These are phyloP conservation scores for Medicago truncatula DNA, from an alignment of 306 rosid species.

Conservation along the genomic window MtrunA17r5.0-ANR NC_053043.1:16634501-16635000, in stretches of 20 bases:
- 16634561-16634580: slow-evolving; percentile 71
- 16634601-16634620: slow-evolving; percentile 5
- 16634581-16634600: slow-evolving; percentile 5
- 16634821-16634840: slow-evolving; percentile 52
- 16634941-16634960: slow-evolving; percentile 47
- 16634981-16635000: slow-evolving; percentile 45
- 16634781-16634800: slow-evolving; percentile 49
- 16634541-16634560: slow-evolving; percentile 87
- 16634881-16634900: slow-evolving; percentile 40
- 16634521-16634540: slow-evolving; percentile 97
- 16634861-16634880: slow-evolving; percentile 49
- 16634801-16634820: slow-evolving; percentile 41
- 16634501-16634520: slow-evolving; percentile 58
- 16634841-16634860: slow-evolving; percentile 46
- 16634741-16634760: not conserved
- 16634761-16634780: slow-evolving; percentile 47
- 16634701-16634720: slow-evolving; percentile 14
- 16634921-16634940: slow-evolving; percentile 45
- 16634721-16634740: slow-evolving; percentile 27
- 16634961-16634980: slow-evolving; percentile 55
- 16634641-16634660: slow-evolving; percentile 4
- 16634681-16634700: not conserved
- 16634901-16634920: slow-evolving; percentile 42
- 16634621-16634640: not conserved
- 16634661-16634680: slow-evolving; percentile 1